phyloP scores from a whole-genome alignment of 2,329 filamentous ascomycete species.

The Harringtonia lauricola region DNA sequence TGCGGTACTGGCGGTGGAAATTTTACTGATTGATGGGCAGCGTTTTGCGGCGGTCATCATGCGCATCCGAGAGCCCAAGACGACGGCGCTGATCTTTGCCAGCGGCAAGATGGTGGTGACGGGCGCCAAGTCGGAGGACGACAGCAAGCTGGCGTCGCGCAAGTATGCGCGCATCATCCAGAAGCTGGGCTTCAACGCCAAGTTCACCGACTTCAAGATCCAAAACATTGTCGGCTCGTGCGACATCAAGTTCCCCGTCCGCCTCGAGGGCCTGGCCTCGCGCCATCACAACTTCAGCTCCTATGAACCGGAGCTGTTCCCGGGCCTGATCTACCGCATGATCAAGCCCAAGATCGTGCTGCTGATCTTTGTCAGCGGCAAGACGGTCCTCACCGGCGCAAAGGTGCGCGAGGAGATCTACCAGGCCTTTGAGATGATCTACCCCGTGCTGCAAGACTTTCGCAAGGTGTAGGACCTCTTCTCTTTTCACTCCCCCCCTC shows the following conservation, averaged over 20 bases:
- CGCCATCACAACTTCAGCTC: constrained; percentile 99
- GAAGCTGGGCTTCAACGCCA: constrained; percentile 98
- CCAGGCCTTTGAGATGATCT: constrained; percentile 93
- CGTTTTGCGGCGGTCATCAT: constrained; percentile 99
- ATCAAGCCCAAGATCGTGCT: constrained; percentile 99
- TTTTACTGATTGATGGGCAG: constrained; percentile 35
- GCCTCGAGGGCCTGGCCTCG: constrained; percentile 86
- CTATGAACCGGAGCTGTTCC: constrained; percentile 97
- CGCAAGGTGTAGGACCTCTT: constrained; percentile 41
- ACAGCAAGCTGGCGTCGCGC: constrained; percentile 89
- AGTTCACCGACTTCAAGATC: constrained; percentile 99
- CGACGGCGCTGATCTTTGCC: constrained; percentile 93
- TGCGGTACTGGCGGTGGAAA: constrained; percentile 30
- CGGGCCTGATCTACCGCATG: constrained; percentile 99
- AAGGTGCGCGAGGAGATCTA: constrained; percentile 98
- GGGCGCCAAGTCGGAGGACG: constrained; percentile 73
- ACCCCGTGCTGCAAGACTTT: constrained; percentile 74
- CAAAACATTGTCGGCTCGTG: constrained; percentile 98
- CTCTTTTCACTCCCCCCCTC: neutral
- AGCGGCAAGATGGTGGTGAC: constrained; percentile 99
- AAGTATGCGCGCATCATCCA: constrained; percentile 99
- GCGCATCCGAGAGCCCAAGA: constrained; percentile 98
- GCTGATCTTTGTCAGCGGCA: constrained; percentile 94
- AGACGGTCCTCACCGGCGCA: constrained; percentile 94
- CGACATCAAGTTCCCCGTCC: constrained; percentile 99